These are phyloP conservation scores for Mycocentrospora acerina DNA, from an alignment of 2,329 filamentous ascomycete genomes.

Conservation along the genomic window DNA sequence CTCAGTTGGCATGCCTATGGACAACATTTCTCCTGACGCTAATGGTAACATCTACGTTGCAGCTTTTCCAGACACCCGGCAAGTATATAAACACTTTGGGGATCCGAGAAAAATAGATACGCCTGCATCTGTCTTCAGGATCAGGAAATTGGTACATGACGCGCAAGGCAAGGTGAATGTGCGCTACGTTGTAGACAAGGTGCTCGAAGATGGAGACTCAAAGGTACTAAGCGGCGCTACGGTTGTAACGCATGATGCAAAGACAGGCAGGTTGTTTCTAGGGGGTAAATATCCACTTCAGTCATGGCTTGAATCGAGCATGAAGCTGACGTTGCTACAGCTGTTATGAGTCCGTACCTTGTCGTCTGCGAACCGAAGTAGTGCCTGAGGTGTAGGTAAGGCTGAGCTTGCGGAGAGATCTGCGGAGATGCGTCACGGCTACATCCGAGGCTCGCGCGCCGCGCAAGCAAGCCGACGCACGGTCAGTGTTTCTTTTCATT, in stretches of 20 bases:
- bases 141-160: constrained; percentile 17
- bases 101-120: constrained; percentile 13
- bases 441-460: too few species aligned
- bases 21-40: constrained; percentile 29
- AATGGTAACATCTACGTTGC: constrained; percentile 29
- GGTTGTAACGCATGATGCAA: constrained; percentile 28
- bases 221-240: constrained; percentile 25
- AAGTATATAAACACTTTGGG: constrained; percentile 11
- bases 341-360: constrained; percentile 9
- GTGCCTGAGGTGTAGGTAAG: neutral
- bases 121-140: constrained; percentile 23
- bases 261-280: constrained; percentile 27
- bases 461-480: too few species aligned
- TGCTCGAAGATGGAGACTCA: constrained; percentile 27
- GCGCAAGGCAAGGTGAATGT: neutral
- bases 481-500: too few species aligned
- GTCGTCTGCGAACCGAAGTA: constrained; percentile 9
- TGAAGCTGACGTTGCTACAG: constrained; percentile 2
- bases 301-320: neutral
- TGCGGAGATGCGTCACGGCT: too few species aligned
- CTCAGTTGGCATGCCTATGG: constrained; percentile 25
- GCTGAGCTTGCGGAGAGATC: too few species aligned
- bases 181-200: constrained; percentile 24
- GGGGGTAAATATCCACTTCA: constrained; percentile 15
- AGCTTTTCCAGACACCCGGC: constrained; percentile 17